Evolutionary conservation across 306 rosid species (phyloP), one percentile per base, ranked within the genome.

Genomic region (Albizia julibrissin): DNA sequence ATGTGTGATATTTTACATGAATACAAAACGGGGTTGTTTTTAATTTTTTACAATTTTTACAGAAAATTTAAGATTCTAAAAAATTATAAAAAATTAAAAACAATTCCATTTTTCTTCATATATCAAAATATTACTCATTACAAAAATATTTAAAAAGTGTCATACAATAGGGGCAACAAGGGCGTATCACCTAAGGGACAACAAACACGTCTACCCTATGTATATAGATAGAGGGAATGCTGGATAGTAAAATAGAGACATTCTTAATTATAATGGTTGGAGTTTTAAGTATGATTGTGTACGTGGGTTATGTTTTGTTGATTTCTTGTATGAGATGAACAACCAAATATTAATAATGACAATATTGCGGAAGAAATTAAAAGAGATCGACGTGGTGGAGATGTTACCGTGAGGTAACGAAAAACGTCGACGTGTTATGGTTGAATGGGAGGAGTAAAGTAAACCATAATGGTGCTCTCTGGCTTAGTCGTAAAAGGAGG

Each of bases 301-400:
- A 47, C 47, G 70, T 49, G 62, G 42, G 82, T 68, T 8, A 39
- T 39, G 8, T 39, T 22, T 68, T n/a, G 47, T 6, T 69, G 54
- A 22, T 44, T 43, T 71, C 12, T 22, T 10, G 22, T n/a, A 39
- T 43, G 75, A 71, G 19, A 24, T 43, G n/a, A 66, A 68, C 80
- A 64, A 69, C 76, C 39, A 24, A n/a, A 47, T 47, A 11, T 13
- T 14, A 4, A 46, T 3, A 15, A 19, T 21, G n/a, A 49, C 7
- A 37, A 72, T 59, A 61, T 76, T 75, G 87, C 70, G 72, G 80
- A 86, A 62, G 42, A 50, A 15, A 43, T 43, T 43, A 52, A 6
- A 21, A 16, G 24, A 52, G 59, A 52, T 19, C 11, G 43, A 62
- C 29, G 56, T 70, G 69, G 88, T 82, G 79, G 71, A 83, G 24